Evolutionary conservation across 2,329 filamentous ascomycete species (phyloP).

Genomic region (Pseudonectria buxi): DNA sequence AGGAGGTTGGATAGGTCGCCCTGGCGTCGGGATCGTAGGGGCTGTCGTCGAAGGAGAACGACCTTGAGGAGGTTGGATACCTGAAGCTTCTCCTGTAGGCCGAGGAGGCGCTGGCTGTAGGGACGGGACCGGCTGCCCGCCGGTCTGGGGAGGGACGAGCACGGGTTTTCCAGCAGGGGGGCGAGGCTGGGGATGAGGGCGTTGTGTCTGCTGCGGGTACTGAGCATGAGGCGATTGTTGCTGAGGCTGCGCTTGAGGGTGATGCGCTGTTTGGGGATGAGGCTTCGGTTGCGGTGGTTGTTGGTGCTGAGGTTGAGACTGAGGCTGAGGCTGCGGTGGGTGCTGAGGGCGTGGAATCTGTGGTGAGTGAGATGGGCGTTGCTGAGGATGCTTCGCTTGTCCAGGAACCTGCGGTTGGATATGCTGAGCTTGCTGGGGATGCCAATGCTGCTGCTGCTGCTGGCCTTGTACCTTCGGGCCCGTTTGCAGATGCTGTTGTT

Average conservation of each 20-base stretch:
- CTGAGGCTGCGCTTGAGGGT: slow-evolving; percentile 12
- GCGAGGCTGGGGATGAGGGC: slow-evolving; percentile 10
- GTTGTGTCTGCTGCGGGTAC: slow-evolving; percentile 12
- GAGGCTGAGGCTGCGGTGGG: slow-evolving; percentile 9
- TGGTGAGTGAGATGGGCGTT: too few species aligned
- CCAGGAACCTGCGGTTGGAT: slow-evolving; percentile 14
- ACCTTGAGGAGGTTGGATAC: slow-evolving; percentile 17
- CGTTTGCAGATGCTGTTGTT: slow-evolving; percentile 1
- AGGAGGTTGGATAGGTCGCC: slow-evolving; percentile 26
- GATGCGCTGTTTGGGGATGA: slow-evolving; percentile 14
- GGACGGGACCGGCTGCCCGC: slow-evolving; percentile 29
- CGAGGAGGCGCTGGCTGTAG: slow-evolving; percentile 28
- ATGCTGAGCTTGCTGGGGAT: slow-evolving; percentile 14
- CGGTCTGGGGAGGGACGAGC: slow-evolving; percentile 29
- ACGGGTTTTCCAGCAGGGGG: slow-evolving; percentile 22
- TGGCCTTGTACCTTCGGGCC: too few species aligned
- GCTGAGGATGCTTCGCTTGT: slow-evolving; percentile 1
- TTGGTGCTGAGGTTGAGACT: slow-evolving; percentile 4
- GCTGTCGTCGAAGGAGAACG: slow-evolving; percentile 26
- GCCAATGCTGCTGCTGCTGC: slow-evolving; percentile 16
- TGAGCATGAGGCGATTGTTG: slow-evolving; percentile 9
- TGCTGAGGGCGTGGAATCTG: slow-evolving; percentile 2
- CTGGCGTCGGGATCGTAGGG: slow-evolving; percentile 26
- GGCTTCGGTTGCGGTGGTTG: slow-evolving; percentile 14
- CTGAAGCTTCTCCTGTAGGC: slow-evolving; percentile 12